Percentiles rank a stretch among this genome's conserved stretches.
phyloP scores from a whole-genome alignment of 75 land plant species.

The Picea sitchensis region DNA sequence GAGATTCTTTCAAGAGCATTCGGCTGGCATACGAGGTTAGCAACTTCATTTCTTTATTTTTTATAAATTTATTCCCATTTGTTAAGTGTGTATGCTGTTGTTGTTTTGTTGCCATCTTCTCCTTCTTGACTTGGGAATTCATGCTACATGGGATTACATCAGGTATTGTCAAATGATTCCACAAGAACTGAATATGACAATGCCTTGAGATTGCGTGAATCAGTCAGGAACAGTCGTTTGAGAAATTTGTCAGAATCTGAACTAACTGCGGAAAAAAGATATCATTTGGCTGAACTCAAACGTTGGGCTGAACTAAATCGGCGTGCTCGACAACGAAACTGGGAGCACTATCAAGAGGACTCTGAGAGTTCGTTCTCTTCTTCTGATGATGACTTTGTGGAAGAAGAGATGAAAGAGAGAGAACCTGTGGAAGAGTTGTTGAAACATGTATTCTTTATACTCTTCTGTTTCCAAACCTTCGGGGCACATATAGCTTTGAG shows the following conservation, averaged over 20 bases:
- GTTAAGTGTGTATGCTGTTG: not conserved
- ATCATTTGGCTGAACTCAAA: constrained; percentile 30
- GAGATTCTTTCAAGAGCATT: constrained; percentile 66
- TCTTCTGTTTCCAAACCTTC: constrained; percentile 43
- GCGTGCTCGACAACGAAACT: constrained; percentile 12
- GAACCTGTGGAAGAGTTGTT: constrained; percentile 44
- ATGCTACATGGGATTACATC: constrained; percentile 3
- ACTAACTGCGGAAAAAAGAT: constrained; percentile 21
- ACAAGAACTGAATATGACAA: constrained; percentile 53
- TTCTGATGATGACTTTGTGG: constrained; percentile 1
- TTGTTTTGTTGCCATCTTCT: not conserved
- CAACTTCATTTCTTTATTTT: not conserved
- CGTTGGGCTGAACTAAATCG: constrained; percentile 33
- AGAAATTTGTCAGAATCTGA: constrained; percentile 36
- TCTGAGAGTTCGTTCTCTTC: constrained; percentile 14
- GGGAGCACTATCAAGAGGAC: constrained; percentile 10
- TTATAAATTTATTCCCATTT: not conserved
- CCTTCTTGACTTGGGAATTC: constrained; percentile 1
- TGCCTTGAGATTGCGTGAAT: constrained; percentile 28
- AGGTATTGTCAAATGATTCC: constrained; percentile 66
- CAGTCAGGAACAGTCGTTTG: constrained; percentile 11
- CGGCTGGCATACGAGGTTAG: constrained; percentile 78
- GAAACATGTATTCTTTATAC: constrained; percentile 34
- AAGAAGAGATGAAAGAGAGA: constrained; percentile 23
- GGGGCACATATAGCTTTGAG: constrained; percentile 48